Base-by-base conservation (phyloP, 257 asterid genomes). In the Penstemon davidsonii region DNA sequence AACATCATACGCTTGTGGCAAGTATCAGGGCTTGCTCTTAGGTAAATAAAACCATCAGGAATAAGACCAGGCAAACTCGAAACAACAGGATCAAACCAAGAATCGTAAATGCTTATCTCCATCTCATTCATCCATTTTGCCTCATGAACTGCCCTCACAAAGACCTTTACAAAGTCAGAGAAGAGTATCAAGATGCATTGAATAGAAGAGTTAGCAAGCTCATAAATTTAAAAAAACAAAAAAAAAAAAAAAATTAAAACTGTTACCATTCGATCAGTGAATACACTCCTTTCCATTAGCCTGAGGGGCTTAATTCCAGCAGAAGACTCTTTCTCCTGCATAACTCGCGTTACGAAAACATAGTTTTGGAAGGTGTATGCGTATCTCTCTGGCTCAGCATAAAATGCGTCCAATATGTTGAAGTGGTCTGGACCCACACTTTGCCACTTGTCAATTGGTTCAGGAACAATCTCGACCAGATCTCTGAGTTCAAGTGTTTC, bases 61-160 rank as follows among this genome's bases (percentile, higher is more conserved):
- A 90, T 66, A 57, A 93, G 94, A 38, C 97, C 99, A 25, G 99
- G 96, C 74, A 90, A 78, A 74, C 80, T 78, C 9, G 99, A 88
- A 58, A 94, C 97, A 76, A 94, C 96, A 0, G 97, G 99, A 66
- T 94, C 99, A 41, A 94, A 94, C 97, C 99, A 94, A 0, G 99
- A 91, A 78, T 94, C 96, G 11, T 94, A 94, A 42, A 94, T 91
- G 77, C 95, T 88, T 73, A 91, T 88, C 83, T 94, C 99, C 99
- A 88, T 91, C 78, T 94, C 96, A 36, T 83, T 94, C 99, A 94
- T 94, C 97, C 96, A 94, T 73, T 94, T 94, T 33, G 99, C 99
- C 81, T 94, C 97, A 47, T 91, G 99, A 60, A 94, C 97, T 68
- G 97, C 97, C 80, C 99, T 84, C 72, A 88, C 99, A 84, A 94